Conservation (phyloP, 2,329 filamentous ascomycete genomes). For the Aspergillus unguis region DNA sequence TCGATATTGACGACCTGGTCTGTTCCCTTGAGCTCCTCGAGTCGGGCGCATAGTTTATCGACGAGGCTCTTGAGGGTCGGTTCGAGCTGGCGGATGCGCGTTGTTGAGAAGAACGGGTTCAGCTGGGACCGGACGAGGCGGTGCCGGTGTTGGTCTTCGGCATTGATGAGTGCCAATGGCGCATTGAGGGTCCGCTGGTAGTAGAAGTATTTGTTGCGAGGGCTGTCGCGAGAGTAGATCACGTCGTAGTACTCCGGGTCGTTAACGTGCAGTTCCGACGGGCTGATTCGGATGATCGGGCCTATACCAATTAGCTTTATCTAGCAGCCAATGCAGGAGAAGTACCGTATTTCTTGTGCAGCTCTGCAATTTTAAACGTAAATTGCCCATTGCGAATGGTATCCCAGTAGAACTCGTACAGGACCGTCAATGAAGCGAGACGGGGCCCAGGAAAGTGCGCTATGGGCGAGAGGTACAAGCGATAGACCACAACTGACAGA, state of each 20-base stretch:
- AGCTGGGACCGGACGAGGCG: constrained; percentile 32
- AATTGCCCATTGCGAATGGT: constrained; percentile 8
- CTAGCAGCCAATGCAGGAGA: neutral
- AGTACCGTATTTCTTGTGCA: constrained; percentile 15
- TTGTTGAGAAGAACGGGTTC: constrained; percentile 36
- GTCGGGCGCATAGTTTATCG: constrained; percentile 24
- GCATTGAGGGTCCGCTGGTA: constrained; percentile 28
- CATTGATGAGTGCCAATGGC: constrained; percentile 31
- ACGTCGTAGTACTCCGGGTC: constrained; percentile 30
- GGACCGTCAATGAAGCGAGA: constrained; percentile 5
- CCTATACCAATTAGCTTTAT: constrained; percentile 8
- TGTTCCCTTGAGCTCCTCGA: constrained; percentile 19
- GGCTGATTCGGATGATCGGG: constrained; percentile 34
- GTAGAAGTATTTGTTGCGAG: constrained; percentile 30
- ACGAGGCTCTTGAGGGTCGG: constrained; percentile 22
- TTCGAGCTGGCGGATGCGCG: constrained; percentile 26
- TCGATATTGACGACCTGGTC: constrained; percentile 21
- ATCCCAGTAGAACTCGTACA: constrained; percentile 15
- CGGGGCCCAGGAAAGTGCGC: constrained; percentile 13
- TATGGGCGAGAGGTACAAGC: constrained; percentile 10
- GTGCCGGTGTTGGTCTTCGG: constrained; percentile 30
- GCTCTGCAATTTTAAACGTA: constrained; percentile 11
- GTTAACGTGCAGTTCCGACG: constrained; percentile 32
- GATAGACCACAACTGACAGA: constrained; percentile 6
- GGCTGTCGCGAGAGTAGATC: constrained; percentile 29